A percentile compares a stretch with the other conserved stretches of the same genome.
Evolutionary conservation across 495 filamentous ascomycete genomes (phyloP).

Genomic region (Talaromyces trachyspermus): DNA sequence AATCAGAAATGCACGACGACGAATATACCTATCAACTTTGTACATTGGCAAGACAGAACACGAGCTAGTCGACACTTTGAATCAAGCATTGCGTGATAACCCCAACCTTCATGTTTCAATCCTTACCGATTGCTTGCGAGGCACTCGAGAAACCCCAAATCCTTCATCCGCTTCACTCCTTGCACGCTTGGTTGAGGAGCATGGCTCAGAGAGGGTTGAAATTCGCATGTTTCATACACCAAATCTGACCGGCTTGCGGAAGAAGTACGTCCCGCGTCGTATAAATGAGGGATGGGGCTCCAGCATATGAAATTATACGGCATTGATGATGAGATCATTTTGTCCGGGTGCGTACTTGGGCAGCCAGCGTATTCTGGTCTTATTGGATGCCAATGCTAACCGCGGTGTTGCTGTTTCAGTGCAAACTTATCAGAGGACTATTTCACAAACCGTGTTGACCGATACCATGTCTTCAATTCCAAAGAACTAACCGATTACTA

Average conservation of each 20-base stretch:
- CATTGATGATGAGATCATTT: slow-evolving; percentile 88
- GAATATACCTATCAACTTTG: slow-evolving; percentile 87
- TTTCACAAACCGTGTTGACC: slow-evolving; percentile 90
- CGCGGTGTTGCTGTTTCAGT: slow-evolving; percentile 27
- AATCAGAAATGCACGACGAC: slow-evolving; percentile 67
- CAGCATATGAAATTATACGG: slow-evolving; percentile 99
- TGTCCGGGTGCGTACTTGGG: slow-evolving; percentile 61
- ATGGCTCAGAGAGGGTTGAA: slow-evolving; percentile 81
- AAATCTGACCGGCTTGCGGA: slow-evolving; percentile 81
- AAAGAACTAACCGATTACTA: slow-evolving; percentile 78
- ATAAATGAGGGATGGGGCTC: slow-evolving; percentile 98
- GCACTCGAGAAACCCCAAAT: slow-evolving; percentile 82
- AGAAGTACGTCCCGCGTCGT: slow-evolving; percentile 73
- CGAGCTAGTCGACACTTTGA: slow-evolving; percentile 76
- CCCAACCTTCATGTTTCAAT: slow-evolving; percentile 78
- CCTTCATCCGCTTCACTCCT: slow-evolving; percentile 87
- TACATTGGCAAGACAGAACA: slow-evolving; percentile 94
- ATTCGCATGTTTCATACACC: slow-evolving; percentile 97
- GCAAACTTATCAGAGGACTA: slow-evolving; percentile 93
- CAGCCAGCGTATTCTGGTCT: not conserved
- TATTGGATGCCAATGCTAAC: slow-evolving; percentile 7
- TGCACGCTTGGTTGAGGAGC: slow-evolving; percentile 69
- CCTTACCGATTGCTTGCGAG: slow-evolving; percentile 85
- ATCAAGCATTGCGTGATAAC: slow-evolving; percentile 69
- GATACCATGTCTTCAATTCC: slow-evolving; percentile 87